These are phyloP conservation scores for Fraxinus xanthoxyloides DNA, from an alignment of 305 asterid genomes.

Conservation along the genomic window DNA sequence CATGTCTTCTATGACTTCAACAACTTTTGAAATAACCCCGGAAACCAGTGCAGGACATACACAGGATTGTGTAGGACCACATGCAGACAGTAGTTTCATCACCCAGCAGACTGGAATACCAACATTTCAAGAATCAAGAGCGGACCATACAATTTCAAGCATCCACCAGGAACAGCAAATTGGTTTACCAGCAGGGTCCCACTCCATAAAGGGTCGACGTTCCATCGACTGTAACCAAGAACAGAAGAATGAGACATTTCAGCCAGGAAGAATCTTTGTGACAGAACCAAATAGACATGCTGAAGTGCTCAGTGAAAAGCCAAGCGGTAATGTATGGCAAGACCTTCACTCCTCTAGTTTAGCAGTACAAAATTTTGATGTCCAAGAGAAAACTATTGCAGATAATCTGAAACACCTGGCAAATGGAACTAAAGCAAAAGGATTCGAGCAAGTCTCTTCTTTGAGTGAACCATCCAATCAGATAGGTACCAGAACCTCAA, in stretches of 20 bases:
- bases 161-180: slow-evolving; percentile 26
- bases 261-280: slow-evolving; percentile 30
- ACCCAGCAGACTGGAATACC: slow-evolving; percentile 31
- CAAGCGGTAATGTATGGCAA: slow-evolving; percentile 39
- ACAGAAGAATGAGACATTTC: slow-evolving; percentile 32
- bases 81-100: slow-evolving; percentile 30
- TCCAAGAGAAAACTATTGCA: slow-evolving; percentile 18
- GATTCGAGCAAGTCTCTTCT: slow-evolving; percentile 33
- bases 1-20: slow-evolving; percentile 39
- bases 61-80: slow-evolving; percentile 28
- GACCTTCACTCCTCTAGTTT: slow-evolving; percentile 1
- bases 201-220: slow-evolving; percentile 28
- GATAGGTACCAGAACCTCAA: slow-evolving; percentile 29
- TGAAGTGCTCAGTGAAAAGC: slow-evolving; percentile 38
- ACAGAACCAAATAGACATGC: slow-evolving; percentile 34
- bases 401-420: slow-evolving; percentile 25
- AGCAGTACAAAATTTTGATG: slow-evolving; percentile 3
- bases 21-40: slow-evolving; percentile 28
- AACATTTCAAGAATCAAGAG: slow-evolving; percentile 32
- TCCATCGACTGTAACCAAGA: slow-evolving; percentile 22
- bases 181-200: slow-evolving; percentile 28
- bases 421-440: slow-evolving; percentile 29
- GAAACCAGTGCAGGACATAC: slow-evolving; percentile 24
- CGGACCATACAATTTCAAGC: slow-evolving; percentile 21
- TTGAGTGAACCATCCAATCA: slow-evolving; percentile 25